Evolutionary conservation across 2,329 filamentous ascomycete species (phyloP).

Genomic region (Knufia fluminis): DNA sequence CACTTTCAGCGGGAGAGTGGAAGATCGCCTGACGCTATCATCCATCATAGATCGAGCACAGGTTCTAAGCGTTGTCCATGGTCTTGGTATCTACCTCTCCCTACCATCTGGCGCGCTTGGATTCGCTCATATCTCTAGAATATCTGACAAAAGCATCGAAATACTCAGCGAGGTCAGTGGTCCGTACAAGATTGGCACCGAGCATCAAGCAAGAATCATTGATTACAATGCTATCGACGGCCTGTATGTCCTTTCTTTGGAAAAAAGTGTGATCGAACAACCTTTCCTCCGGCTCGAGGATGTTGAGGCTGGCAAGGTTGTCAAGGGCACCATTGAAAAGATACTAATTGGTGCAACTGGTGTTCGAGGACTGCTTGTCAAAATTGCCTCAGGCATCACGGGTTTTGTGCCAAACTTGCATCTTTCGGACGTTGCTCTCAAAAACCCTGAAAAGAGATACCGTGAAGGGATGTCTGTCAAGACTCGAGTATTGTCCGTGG

Average conservation of each 20-base stretch:
- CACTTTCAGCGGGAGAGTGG: constrained; percentile 47
- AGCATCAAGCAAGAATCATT: constrained; percentile 71
- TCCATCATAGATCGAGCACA: constrained; percentile 72
- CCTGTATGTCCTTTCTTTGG: constrained; percentile 73
- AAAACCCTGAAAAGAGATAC: constrained; percentile 95
- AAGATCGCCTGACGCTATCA: constrained; percentile 48
- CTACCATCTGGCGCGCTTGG: constrained; percentile 60
- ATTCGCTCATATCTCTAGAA: constrained; percentile 88
- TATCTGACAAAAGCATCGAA: constrained; percentile 85
- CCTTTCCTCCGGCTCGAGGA: constrained; percentile 88
- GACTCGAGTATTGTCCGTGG: constrained; percentile 71
- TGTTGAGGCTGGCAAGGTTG: constrained; percentile 67
- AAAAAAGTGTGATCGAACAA: constrained; percentile 73
- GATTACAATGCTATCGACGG: constrained; percentile 84
- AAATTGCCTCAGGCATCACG: constrained; percentile 74
- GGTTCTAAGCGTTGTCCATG: constrained; percentile 68
- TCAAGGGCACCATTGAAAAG: constrained; percentile 77
- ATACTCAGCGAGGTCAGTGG: constrained; percentile 67
- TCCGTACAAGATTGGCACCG: constrained; percentile 65
- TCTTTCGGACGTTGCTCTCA: constrained; percentile 74
- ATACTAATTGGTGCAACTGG: constrained; percentile 70
- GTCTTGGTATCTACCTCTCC: constrained; percentile 72
- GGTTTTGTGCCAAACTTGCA: constrained; percentile 86
- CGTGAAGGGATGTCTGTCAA: constrained; percentile 76
- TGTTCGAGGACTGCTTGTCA: constrained; percentile 70